Evolutionary conservation across 1,284 basidiomycete genomes (phyloP).

Genomic region (Moesziomyces parantarcticus): DNA sequence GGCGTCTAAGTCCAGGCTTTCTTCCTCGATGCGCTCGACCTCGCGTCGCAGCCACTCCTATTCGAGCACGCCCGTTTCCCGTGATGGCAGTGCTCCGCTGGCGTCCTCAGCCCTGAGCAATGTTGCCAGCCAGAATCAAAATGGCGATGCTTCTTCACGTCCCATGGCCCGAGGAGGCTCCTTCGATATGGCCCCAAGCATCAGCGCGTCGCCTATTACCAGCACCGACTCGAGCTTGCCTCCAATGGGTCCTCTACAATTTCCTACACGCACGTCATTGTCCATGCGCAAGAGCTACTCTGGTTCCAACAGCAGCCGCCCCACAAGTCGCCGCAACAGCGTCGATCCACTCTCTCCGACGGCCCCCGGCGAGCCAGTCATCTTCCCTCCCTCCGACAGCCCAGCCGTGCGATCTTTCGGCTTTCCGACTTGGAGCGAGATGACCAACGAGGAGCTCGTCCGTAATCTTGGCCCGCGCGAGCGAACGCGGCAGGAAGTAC

Average conservation of each 20-base stretch:
- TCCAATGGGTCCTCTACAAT: conserved; percentile 21
- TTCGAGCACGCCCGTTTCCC: conserved; percentile 16
- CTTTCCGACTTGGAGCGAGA: conserved; percentile 86
- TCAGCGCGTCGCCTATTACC: conserved; percentile 17
- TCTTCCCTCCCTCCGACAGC: conserved; percentile 18
- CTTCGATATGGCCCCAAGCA: conserved; percentile 8
- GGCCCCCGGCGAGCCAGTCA: conserved; percentile 17
- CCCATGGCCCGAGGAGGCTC: conserved; percentile 17
- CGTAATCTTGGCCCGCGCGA: conserved; percentile 91
- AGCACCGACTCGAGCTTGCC: background rate
- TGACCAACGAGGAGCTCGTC: conserved; percentile 92
- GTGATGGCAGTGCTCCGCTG: conserved; percentile 4
- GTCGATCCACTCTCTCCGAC: conserved; percentile 15
- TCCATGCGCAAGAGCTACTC: conserved; percentile 40
- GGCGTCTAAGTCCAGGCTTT: conserved; percentile 7
- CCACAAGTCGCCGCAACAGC: conserved; percentile 37
- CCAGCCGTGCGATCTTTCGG: conserved; percentile 27
- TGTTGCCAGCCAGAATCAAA: conserved; percentile 1
- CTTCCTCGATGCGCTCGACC: conserved; percentile 16
- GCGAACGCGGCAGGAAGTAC: conserved; percentile 92
- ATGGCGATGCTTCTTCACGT: background rate
- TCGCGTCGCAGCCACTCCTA: conserved; percentile 37
- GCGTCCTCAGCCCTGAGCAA: conserved; percentile 1
- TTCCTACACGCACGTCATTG: conserved; percentile 36
- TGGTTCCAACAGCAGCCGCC: conserved; percentile 24